Conservation (phyloP, 306 rosid genomes). For the Argentina anserina region DNA sequence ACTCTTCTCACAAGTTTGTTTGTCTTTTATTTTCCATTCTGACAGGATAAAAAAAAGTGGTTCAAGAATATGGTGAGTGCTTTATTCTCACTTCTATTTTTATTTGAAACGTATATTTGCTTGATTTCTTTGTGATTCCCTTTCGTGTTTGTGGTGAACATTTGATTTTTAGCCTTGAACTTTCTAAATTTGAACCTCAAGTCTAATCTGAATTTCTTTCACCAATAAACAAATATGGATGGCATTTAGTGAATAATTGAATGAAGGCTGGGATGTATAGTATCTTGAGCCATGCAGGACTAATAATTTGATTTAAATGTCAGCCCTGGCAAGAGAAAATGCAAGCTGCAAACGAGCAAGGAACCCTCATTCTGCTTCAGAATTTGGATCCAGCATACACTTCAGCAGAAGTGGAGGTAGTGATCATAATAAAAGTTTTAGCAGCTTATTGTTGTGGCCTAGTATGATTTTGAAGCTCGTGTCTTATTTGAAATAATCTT, state of each 20-base stretch:
- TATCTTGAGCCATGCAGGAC: conserved; percentile 7
- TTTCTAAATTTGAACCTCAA: background rate
- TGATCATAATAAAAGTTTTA: conserved; percentile 17
- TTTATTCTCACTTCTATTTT: conserved; percentile 20
- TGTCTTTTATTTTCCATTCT: conserved; percentile 22
- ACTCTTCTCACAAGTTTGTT: conserved; percentile 38
- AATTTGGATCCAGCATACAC: conserved; percentile 78
- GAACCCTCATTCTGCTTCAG: conserved; percentile 66
- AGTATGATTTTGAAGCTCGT: background rate
- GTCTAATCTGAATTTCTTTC: background rate
- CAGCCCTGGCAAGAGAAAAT: conserved; percentile 87
- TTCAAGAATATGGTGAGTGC: conserved; percentile 72
- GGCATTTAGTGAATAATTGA: background rate
- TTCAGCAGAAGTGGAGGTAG: conserved; percentile 80
- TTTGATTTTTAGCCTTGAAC: background rate
- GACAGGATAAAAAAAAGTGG: conserved; percentile 85
- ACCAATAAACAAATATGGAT: background rate
- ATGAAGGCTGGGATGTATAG: background rate
- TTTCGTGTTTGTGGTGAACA: background rate
- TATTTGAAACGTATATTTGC: conserved; percentile 1
- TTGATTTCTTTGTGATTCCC: background rate
- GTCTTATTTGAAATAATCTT: conserved; percentile 5
- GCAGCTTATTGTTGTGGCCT: background rate
- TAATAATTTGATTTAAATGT: conserved; percentile 25
- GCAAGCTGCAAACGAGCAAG: conserved; percentile 56